Percentiles rank a stretch among this genome's conserved stretches.
Conservation (phyloP, 768 basidiomycete species). For the Leccinum imitatum region DNA sequence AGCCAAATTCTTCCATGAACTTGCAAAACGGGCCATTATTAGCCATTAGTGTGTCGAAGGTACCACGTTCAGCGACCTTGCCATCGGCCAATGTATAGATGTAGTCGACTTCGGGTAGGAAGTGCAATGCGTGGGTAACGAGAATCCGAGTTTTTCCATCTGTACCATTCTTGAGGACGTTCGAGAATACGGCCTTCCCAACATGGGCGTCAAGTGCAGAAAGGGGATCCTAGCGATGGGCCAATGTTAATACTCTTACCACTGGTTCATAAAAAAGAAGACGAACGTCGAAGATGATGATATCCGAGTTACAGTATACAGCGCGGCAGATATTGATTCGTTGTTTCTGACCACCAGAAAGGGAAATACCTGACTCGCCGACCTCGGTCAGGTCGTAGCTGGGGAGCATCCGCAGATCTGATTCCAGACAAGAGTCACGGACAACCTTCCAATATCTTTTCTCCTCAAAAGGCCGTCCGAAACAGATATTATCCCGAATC, state of each 20-base stretch:
- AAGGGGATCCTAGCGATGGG: constrained; percentile 59
- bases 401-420: constrained; percentile 63
- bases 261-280: no score
- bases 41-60: constrained; percentile 68
- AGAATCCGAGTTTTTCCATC: constrained; percentile 63
- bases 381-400: not conserved
- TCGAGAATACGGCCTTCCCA: constrained; percentile 82
- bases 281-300: no score
- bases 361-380: constrained; percentile 71
- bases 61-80: constrained; percentile 74
- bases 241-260: not conserved
- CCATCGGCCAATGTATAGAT: constrained; percentile 81
- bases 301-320: constrained; percentile 6
- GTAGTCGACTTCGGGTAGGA: constrained; percentile 85
- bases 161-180: constrained; percentile 67
- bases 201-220: constrained; percentile 92
- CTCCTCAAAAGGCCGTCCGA: constrained; percentile 81
- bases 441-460: constrained; percentile 81
- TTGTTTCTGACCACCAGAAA: constrained; percentile 68
- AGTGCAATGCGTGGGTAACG: constrained; percentile 49
- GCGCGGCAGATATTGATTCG: not conserved
- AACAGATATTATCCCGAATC: constrained; percentile 85
- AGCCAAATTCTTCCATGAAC: constrained; percentile 68
- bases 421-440: constrained; percentile 71
- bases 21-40: constrained; percentile 68